phyloP scores from a whole-genome alignment of 2,329 filamentous ascomycete species.

The Penicillium hesseltinei region DNA sequence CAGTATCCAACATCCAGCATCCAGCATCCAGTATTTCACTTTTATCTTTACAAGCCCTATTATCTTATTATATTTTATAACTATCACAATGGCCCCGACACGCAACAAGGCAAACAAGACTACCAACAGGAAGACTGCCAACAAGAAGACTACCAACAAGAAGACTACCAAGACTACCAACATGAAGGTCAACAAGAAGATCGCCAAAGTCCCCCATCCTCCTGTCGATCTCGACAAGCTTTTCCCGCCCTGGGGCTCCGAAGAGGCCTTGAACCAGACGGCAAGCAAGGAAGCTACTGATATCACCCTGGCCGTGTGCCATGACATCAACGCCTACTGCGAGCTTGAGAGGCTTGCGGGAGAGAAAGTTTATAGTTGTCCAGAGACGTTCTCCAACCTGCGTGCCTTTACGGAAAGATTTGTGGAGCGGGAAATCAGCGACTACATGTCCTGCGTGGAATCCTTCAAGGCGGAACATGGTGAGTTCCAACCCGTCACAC shows the following conservation, averaged over 20 bases:
- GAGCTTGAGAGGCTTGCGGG: neutral
- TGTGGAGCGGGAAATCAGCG: neutral
- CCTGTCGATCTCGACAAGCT: neutral
- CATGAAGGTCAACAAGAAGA: neutral
- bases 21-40: neutral
- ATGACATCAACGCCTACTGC: neutral
- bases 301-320: neutral
- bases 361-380: no score
- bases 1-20: no score
- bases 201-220: neutral
- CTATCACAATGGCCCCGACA: neutral
- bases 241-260: slow-evolving; percentile 1
- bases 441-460: neutral
- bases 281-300: neutral
- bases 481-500: neutral
- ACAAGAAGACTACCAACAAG: neutral
- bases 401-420: neutral
- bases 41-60: neutral
- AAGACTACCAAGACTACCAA: neutral
- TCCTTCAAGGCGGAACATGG: neutral
- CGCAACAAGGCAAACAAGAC: neutral
- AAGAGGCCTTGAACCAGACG: neutral
- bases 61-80: neutral
- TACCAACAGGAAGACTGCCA: neutral
- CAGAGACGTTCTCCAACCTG: neutral